phyloP scores from a whole-genome alignment of 352 stramenopile species.

The Saprolegnia diclina region DNA sequence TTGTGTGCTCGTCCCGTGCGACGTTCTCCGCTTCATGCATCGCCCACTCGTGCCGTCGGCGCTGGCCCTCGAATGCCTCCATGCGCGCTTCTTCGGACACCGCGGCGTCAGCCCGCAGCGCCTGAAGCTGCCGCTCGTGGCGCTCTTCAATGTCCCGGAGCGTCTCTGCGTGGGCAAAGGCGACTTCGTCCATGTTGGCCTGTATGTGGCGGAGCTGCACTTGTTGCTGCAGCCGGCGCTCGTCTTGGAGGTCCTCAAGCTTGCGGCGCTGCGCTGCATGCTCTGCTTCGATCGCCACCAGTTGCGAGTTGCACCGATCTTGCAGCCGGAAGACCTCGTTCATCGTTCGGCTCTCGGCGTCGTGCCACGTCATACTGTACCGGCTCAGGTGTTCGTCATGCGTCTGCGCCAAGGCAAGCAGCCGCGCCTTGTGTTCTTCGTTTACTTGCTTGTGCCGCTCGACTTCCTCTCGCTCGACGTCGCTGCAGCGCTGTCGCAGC shows the following conservation, averaged over 20 bases:
- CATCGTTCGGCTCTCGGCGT: not conserved
- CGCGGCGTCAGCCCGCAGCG: not conserved
- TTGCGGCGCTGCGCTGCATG: not conserved
- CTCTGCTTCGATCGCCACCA: not conserved
- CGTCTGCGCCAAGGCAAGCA: not conserved
- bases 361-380: not conserved
- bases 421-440: not conserved
- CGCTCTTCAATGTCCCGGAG: not conserved
- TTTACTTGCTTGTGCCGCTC: constrained; percentile 5
- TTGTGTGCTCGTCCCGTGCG: not conserved
- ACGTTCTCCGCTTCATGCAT: not conserved
- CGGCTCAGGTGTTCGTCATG: not conserved
- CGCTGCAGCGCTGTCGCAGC: not conserved
- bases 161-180: constrained; percentile 3
- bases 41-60: constrained; percentile 9
- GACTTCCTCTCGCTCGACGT: constrained; percentile 1
- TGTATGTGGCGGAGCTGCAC: not conserved
- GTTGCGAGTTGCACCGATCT: not conserved
- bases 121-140: not conserved
- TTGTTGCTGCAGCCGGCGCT: not conserved
- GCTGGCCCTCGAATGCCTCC: not conserved
- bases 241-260: not conserved
- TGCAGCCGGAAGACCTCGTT: not conserved
- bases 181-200: not conserved
- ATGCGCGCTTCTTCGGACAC: constrained; percentile 7